phyloP scores from a whole-genome alignment of 345 rosid genomes.

The Melaleuca alternifolia region DNA sequence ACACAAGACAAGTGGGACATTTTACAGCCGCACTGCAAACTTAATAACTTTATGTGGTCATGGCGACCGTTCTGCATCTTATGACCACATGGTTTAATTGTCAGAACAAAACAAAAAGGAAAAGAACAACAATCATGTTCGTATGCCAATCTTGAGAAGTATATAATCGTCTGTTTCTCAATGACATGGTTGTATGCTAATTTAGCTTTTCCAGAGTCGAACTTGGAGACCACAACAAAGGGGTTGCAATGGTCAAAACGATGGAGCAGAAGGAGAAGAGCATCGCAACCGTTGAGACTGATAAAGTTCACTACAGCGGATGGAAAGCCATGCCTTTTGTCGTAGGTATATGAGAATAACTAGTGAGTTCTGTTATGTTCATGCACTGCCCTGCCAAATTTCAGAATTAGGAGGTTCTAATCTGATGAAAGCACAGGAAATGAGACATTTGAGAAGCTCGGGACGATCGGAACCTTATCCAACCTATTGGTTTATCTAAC shows the following conservation, averaged over 20 bases:
- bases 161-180: not conserved
- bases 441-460: constrained; percentile 58
- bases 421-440: constrained; percentile 26
- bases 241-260: not conserved
- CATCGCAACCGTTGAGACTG: not conserved
- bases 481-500: constrained; percentile 49
- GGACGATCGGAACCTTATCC: constrained; percentile 37
- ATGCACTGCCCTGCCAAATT: not conserved
- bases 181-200: not conserved
- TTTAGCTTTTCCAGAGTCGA: not conserved
- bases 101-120: not conserved
- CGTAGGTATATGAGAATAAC: not conserved
- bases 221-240: not conserved
- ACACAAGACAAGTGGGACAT: not conserved
- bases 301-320: not conserved
- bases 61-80: not conserved
- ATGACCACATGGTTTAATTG: not conserved
- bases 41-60: not conserved
- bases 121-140: not conserved
- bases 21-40: not conserved
- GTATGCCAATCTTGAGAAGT: not conserved
- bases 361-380: not conserved
- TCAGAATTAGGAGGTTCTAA: not conserved
- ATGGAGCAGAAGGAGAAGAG: not conserved
- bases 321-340: constrained; percentile 7